Percentiles rank a stretch among this genome's conserved stretches.
phyloP scores from a whole-genome alignment of 2,329 filamentous ascomycete species.

The Ascochyta rabiei region DNA sequence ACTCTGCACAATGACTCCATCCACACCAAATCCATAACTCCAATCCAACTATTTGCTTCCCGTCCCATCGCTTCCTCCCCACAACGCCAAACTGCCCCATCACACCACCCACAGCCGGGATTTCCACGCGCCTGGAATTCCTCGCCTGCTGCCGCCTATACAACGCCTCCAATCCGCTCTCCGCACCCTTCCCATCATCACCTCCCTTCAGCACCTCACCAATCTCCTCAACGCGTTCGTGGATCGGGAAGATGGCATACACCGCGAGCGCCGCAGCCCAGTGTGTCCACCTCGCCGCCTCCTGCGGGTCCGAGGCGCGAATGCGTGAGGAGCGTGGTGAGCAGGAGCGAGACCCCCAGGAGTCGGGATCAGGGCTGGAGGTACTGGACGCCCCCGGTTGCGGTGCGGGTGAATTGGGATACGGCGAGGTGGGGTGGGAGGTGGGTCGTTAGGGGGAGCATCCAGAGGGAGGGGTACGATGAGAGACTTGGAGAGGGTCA shows the following conservation, averaged over 20 bases:
- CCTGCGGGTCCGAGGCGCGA: background rate
- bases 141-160: conserved; percentile 4
- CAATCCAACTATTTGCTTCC: too few species aligned
- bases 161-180: background rate
- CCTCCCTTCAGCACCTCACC: background rate
- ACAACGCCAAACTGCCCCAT: background rate
- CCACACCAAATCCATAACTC: too few species aligned
- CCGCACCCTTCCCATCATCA: background rate
- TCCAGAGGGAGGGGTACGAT: conserved; percentile 16
- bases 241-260: conserved; percentile 10
- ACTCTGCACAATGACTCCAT: too few species aligned
- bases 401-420: conserved; percentile 10
- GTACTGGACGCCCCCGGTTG: conserved; percentile 11
- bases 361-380: conserved; percentile 9
- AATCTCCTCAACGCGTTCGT: conserved; percentile 11
- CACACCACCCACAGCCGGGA: conserved; percentile 7
- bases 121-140: conserved; percentile 10
- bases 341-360: background rate
- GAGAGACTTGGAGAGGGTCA: conserved; percentile 8
- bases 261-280: conserved; percentile 6
- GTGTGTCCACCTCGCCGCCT: background rate
- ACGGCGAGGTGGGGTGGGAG: background rate
- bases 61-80: too few species aligned
- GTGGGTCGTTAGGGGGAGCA: conserved; percentile 3
- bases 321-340: background rate